A percentile compares a stretch with the other conserved stretches of the same genome.
Conservation (phyloP, 768 basidiomycete species). For the Hirschioporus abietinus region DNA sequence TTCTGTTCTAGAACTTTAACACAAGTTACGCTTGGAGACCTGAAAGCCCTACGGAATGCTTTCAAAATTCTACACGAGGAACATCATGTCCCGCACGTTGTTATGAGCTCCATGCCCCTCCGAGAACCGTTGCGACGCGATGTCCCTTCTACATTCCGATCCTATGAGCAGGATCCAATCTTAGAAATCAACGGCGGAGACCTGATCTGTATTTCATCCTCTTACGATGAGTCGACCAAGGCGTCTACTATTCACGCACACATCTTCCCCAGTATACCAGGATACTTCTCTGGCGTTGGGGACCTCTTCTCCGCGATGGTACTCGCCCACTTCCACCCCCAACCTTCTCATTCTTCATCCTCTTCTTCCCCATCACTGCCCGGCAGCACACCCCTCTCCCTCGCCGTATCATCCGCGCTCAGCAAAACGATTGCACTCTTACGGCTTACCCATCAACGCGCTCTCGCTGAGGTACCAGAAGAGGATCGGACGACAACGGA, state of each 20-base stretch:
- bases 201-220: conserved; percentile 81
- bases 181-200: conserved; percentile 33
- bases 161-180: conserved; percentile 16
- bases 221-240: conserved; percentile 20
- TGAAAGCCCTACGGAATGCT: conserved; percentile 60
- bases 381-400: conserved; percentile 40
- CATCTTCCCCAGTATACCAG: conserved; percentile 72
- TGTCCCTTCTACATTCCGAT: conserved; percentile 44
- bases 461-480: conserved; percentile 46
- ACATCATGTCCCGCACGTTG: conserved; percentile 77
- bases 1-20: conserved; percentile 61
- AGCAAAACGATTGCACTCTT: conserved; percentile 74
- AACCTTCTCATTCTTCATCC: conserved; percentile 19
- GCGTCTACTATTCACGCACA: conserved; percentile 57
- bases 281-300: conserved; percentile 95
- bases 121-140: conserved; percentile 50
- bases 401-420: conserved; percentile 63
- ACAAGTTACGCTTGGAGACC: conserved; percentile 58
- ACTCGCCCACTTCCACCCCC: conserved; percentile 60
- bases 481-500: conserved; percentile 61
- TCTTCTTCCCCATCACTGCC: conserved; percentile 12
- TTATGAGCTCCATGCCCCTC: conserved; percentile 86
- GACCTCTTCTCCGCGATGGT: conserved; percentile 95
- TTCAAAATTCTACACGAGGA: conserved; percentile 69
- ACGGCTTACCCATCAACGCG: conserved; percentile 50